These are phyloP conservation scores for Escovopsis weberi DNA, from an alignment of 2,329 filamentous ascomycete genomes.

Conservation along the genomic window DNA sequence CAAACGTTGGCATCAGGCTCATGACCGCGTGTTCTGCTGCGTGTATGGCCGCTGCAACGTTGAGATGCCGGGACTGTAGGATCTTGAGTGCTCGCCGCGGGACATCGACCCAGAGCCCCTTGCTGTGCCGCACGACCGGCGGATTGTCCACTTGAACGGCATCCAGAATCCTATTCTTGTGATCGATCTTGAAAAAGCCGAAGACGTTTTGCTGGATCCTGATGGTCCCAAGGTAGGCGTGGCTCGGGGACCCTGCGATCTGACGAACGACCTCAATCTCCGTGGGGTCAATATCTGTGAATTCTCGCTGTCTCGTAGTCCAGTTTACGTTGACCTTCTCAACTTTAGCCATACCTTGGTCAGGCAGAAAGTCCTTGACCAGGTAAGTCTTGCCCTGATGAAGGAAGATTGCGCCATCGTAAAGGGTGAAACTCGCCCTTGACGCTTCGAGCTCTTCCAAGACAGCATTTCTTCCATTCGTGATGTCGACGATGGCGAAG, in stretches of 20 bases:
- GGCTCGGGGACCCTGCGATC: constrained; percentile 46
- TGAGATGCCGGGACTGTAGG: constrained; percentile 54
- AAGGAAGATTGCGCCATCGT: constrained; percentile 92
- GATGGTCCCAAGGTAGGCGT: constrained; percentile 76
- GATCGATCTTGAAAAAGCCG: constrained; percentile 95
- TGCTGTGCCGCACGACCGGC: constrained; percentile 68
- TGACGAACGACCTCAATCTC: constrained; percentile 78
- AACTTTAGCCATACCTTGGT: constrained; percentile 71
- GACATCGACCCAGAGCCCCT: constrained; percentile 93
- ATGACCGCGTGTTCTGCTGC: constrained; percentile 88
- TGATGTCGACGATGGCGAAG: constrained; percentile 85
- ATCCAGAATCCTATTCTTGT: constrained; percentile 70
- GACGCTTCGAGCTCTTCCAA: constrained; percentile 94
- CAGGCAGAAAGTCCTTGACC: constrained; percentile 74
- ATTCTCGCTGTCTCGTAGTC: constrained; percentile 88
- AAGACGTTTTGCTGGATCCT: constrained; percentile 81
- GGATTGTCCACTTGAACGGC: constrained; percentile 89
- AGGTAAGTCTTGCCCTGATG: constrained; percentile 92
- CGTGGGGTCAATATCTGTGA: constrained; percentile 82
- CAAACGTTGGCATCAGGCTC: constrained; percentile 76
- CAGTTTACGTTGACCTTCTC: constrained; percentile 84
- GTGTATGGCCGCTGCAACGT: constrained; percentile 82
- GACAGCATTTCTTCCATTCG: constrained; percentile 66
- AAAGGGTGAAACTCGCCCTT: constrained; percentile 88
- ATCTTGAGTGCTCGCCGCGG: constrained; percentile 68